phyloP scores from a whole-genome alignment of 441 rosid genomes.

The Francoa sonchifolia region DNA sequence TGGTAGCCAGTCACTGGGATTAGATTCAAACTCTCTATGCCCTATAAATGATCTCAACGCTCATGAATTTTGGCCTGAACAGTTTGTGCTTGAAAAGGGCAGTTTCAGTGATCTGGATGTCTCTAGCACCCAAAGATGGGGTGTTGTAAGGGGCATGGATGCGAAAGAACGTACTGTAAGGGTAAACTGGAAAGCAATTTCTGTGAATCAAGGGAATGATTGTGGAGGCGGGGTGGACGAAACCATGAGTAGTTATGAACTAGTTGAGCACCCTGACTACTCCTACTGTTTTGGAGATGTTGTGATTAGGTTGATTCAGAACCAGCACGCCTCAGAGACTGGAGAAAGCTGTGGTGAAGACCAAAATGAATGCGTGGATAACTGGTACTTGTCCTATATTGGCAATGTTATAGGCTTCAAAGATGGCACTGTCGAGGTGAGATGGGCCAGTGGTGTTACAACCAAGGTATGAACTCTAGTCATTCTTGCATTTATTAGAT shows the following conservation, averaged over 20 bases:
- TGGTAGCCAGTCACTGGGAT: conserved; percentile 35
- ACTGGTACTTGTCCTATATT: conserved; percentile 34
- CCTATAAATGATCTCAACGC: conserved; percentile 49
- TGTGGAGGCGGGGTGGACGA: conserved; percentile 36
- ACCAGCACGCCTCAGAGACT: conserved; percentile 14
- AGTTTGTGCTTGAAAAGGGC: conserved; percentile 62
- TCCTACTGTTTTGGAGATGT: conserved; percentile 57
- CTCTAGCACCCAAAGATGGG: conserved; percentile 43
- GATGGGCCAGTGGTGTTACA: conserved; percentile 61
- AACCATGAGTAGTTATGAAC: conserved; percentile 70
- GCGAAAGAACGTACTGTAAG: conserved; percentile 65
- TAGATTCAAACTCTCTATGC: conserved; percentile 48
- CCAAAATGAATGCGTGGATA: conserved; percentile 17
- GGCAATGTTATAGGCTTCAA: conserved; percentile 64
- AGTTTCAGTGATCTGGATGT: conserved; percentile 26
- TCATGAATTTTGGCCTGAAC: conserved; percentile 89
- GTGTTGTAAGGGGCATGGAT: conserved; percentile 48
- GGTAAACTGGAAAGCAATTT: conserved; percentile 49
- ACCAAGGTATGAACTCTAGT: conserved; percentile 38
- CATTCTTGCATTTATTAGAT: neutral
- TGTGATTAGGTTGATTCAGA: conserved; percentile 36
- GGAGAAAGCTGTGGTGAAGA: conserved; percentile 12
- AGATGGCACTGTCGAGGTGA: conserved; percentile 65
- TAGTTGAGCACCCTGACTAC: conserved; percentile 76
- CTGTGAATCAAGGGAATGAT: conserved; percentile 19